Percentiles rank a stretch among this genome's conserved stretches.
Evolutionary conservation across 345 rosid species (phyloP).

Genomic region (Arabidopsis thaliana): TAIR10.1 NC_003076.8:24447501-24448000

Average conservation of each 20-base stretch:
- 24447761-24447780: neutral
- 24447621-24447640: neutral
- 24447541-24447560: no score
- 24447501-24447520: neutral
- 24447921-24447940: neutral
- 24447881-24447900: conserved; percentile 31
- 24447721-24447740: neutral
- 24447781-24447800: neutral
- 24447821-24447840: conserved; percentile 22
- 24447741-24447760: neutral
- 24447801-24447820: neutral
- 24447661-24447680: neutral
- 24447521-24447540: no score
- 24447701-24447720: no score
- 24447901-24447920: conserved; percentile 37
- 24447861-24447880: conserved; percentile 24
- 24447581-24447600: neutral
- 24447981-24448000: conserved; percentile 26
- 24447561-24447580: neutral
- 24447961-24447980: conserved; percentile 23
- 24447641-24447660: neutral
- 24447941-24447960: conserved; percentile 32
- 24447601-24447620: neutral
- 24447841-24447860: conserved; percentile 33
- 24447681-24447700: neutral